phyloP scores from a whole-genome alignment of 495 filamentous ascomycete genomes.

The Mytilinidion resinicola region DNA sequence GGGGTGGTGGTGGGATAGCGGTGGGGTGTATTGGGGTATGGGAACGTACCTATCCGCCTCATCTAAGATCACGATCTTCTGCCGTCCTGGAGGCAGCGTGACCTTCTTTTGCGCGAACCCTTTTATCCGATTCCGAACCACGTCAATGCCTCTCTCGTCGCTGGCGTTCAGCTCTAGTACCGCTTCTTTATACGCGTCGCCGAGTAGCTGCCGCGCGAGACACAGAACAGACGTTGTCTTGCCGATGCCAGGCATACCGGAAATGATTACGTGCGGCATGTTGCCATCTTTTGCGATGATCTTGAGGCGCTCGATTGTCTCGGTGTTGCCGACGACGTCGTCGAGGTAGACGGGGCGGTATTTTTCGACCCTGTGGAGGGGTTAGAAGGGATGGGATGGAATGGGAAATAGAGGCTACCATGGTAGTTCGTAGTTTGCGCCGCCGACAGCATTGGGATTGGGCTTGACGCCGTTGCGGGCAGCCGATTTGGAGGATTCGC shows the following conservation, averaged over 20 bases:
- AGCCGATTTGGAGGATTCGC: slow-evolving; percentile 73
- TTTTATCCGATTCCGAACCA: slow-evolving; percentile 97
- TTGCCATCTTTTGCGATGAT: slow-evolving; percentile 99
- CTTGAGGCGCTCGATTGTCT: slow-evolving; percentile 94
- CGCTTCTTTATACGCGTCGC: slow-evolving; percentile 94
- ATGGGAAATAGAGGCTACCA: slow-evolving; percentile 52
- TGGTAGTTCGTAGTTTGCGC: slow-evolving; percentile 77
- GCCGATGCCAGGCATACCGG: slow-evolving; percentile 97
- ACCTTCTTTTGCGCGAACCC: slow-evolving; percentile 99
- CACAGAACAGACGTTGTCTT: slow-evolving; percentile 97
- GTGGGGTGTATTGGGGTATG: neutral
- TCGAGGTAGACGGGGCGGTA: slow-evolving; percentile 91
- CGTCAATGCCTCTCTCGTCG: slow-evolving; percentile 97
- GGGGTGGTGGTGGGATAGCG: no score
- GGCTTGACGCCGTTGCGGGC: slow-evolving; percentile 60
- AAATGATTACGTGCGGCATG: slow-evolving; percentile 99
- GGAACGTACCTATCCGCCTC: slow-evolving; percentile 62
- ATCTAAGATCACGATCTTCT: slow-evolving; percentile 96
- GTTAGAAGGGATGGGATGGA: slow-evolving; percentile 13
- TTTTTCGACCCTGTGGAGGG: slow-evolving; percentile 79
- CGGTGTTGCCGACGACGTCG: slow-evolving; percentile 94
- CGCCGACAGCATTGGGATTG: slow-evolving; percentile 50
- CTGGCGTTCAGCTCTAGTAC: slow-evolving; percentile 94
- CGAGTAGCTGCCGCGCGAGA: slow-evolving; percentile 84
- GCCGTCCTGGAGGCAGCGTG: slow-evolving; percentile 79